phyloP scores from a whole-genome alignment of 805 yeast genomes.

The Yarrowia sp. region DNA sequence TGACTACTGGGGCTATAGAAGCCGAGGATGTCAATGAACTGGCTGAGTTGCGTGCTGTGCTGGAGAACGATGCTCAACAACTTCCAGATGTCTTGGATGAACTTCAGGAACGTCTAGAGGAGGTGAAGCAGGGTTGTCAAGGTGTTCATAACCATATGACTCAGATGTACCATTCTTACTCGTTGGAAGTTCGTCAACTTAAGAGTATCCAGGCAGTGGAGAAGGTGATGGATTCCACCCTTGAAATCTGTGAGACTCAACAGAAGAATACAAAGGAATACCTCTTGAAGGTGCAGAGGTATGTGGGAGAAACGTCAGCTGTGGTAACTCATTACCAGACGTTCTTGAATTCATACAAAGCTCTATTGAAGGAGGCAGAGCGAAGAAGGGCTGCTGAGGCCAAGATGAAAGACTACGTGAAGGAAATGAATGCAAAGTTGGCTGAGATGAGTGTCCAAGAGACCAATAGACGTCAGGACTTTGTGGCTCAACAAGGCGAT shows the following conservation, averaged over 20 bases:
- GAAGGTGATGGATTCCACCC: constrained; percentile 7
- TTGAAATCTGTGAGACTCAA: constrained; percentile 19
- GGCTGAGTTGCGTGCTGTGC: constrained; percentile 2
- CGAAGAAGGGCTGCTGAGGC: constrained; percentile 11
- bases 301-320: constrained; percentile 10
- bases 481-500: constrained; percentile 21
- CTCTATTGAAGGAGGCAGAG: constrained; percentile 10
- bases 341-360: constrained; percentile 9
- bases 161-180: constrained; percentile 18
- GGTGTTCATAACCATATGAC: constrained; percentile 22
- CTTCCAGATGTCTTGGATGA: constrained; percentile 18
- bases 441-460: constrained; percentile 13
- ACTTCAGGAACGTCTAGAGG: constrained; percentile 15
- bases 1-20: constrained; percentile 14
- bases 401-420: background rate
- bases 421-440: constrained; percentile 17
- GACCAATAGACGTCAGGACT: constrained; percentile 15
- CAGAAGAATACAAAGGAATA: constrained; percentile 20
- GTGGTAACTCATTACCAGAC: constrained; percentile 22
- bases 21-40: constrained; percentile 20
- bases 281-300: constrained; percentile 7
- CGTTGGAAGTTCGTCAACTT: constrained; percentile 9
- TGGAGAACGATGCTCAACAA: constrained; percentile 20
- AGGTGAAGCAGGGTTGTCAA: constrained; percentile 19
- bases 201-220: constrained; percentile 22